Conservation (phyloP, 2,329 filamentous ascomycete species). For the Botrytis aclada region DNA sequence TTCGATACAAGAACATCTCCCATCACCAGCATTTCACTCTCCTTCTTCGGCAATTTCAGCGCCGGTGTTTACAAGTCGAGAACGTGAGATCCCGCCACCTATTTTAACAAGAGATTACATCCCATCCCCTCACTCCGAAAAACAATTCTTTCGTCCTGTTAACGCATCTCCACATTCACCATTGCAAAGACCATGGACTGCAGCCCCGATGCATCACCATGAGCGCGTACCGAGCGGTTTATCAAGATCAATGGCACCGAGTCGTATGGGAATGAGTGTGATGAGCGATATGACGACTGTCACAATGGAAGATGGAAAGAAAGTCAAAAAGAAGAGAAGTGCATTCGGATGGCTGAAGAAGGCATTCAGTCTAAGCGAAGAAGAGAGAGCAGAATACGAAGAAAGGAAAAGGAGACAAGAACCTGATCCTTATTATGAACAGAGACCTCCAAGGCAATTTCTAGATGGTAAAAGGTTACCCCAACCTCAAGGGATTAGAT, state of each 20-base stretch:
- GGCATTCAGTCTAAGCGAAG: conserved; percentile 62
- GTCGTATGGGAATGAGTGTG: conserved; percentile 46
- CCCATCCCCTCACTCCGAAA: conserved; percentile 47
- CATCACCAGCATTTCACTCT: conserved; percentile 19
- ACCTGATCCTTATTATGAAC: conserved; percentile 23
- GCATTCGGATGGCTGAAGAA: conserved; percentile 68
- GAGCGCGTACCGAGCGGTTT: conserved; percentile 24
- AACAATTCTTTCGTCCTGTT: conserved; percentile 59
- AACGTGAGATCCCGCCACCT: conserved; percentile 15
- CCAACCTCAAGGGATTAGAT: background rate
- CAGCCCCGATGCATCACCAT: conserved; percentile 31
- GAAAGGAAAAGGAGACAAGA: conserved; percentile 43
- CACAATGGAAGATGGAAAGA: conserved; percentile 37
- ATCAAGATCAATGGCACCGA: conserved; percentile 33
- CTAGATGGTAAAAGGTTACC: conserved; percentile 32
- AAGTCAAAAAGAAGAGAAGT: conserved; percentile 64
- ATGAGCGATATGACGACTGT: conserved; percentile 51
- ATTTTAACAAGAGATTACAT: conserved; percentile 26
- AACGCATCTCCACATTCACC: conserved; percentile 62
- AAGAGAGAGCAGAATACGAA: conserved; percentile 59
- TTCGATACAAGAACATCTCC: conserved; percentile 19
- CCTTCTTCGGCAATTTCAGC: conserved; percentile 17
- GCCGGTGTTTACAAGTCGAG: conserved; percentile 8
- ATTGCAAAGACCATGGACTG: conserved; percentile 46
- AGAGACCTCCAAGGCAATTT: conserved; percentile 24